phyloP scores from a whole-genome alignment of 1,284 basidiomycete species.

The Sutorius eximius region DNA sequence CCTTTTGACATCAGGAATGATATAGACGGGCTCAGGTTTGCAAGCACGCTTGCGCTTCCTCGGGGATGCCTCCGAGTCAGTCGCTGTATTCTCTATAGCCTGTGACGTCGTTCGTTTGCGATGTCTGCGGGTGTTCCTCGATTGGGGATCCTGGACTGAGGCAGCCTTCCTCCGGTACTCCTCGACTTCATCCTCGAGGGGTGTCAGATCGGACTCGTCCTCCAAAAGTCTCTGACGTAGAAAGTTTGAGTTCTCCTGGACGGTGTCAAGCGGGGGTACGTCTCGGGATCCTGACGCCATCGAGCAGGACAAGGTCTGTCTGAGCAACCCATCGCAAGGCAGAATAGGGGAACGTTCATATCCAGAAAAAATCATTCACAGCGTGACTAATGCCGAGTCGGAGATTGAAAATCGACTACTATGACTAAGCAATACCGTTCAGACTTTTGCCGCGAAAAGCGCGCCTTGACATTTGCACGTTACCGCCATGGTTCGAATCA shows the following conservation, averaged over 20 bases:
- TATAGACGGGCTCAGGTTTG: constrained; percentile 60
- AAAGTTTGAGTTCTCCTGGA: constrained; percentile 11
- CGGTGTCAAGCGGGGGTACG: background rate
- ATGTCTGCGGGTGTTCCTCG: background rate
- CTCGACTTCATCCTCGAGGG: constrained; percentile 14
- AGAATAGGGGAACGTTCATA: constrained; percentile 15
- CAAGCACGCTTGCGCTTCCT: constrained; percentile 46
- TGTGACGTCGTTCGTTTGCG: constrained; percentile 11
- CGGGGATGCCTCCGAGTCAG: constrained; percentile 23
- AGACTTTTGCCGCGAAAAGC: background rate
- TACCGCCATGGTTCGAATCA: constrained; percentile 76
- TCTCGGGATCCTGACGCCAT: constrained; percentile 10
- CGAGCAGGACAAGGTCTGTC: background rate
- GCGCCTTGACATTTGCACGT: constrained; percentile 1
- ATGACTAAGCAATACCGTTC: constrained; percentile 10
- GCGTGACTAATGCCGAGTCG: constrained; percentile 10
- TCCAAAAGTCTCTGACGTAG: background rate
- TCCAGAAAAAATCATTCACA: background rate
- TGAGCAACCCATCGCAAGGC: background rate
- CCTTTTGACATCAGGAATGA: constrained; percentile 67
- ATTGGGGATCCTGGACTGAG: background rate
- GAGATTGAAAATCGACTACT: constrained; percentile 18
- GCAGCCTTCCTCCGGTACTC: background rate
- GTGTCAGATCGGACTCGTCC: constrained; percentile 17
- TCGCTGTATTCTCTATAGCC: background rate